Percentiles rank a stretch among this genome's conserved stretches.
Evolutionary conservation across 805 yeast genomes (phyloP).

Genomic region (Candida methanosorbosa): DNA sequence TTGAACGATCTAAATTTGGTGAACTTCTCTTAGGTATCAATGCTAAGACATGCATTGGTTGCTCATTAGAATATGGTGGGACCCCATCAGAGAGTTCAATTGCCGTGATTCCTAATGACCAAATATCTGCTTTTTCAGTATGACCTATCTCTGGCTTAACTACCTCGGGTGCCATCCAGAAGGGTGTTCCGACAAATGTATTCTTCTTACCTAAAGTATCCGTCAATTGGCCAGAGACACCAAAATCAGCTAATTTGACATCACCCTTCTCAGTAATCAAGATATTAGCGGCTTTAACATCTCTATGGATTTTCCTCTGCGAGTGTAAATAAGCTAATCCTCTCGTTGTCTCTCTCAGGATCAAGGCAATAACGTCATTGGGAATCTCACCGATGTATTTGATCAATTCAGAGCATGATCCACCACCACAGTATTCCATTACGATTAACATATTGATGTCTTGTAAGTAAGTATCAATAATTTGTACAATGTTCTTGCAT

Average conservation of each 20-base stretch:
- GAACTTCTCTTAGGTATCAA: constrained; percentile 60
- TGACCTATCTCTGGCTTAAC: constrained; percentile 55
- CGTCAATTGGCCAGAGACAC: constrained; percentile 79
- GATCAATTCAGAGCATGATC: constrained; percentile 75
- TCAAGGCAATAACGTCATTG: constrained; percentile 54
- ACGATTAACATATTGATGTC: constrained; percentile 76
- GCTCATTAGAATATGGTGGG: constrained; percentile 69
- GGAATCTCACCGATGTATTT: constrained; percentile 42
- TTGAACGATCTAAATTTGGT: constrained; percentile 42
- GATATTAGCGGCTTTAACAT: constrained; percentile 85
- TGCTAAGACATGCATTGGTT: constrained; percentile 71
- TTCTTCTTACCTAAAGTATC: constrained; percentile 42
- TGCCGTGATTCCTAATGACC: constrained; percentile 93
- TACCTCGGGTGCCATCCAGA: constrained; percentile 99
- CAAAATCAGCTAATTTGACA: constrained; percentile 86
- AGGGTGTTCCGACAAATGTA: constrained; percentile 92
- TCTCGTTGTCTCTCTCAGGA: constrained; percentile 51
- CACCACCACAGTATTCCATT: constrained; percentile 96
- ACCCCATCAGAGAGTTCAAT: constrained; percentile 76
- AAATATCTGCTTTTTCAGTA: constrained; percentile 82
- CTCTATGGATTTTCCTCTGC: constrained; percentile 77
- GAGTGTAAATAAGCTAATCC: constrained; percentile 75
- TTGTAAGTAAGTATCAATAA: constrained; percentile 52
- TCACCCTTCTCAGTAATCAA: constrained; percentile 59
- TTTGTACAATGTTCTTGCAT: constrained; percentile 60